Percentiles rank a stretch among this genome's conserved stretches.
Conservation (phyloP, 2,329 filamentous ascomycete genomes). For the Alternaria sp. region DNA sequence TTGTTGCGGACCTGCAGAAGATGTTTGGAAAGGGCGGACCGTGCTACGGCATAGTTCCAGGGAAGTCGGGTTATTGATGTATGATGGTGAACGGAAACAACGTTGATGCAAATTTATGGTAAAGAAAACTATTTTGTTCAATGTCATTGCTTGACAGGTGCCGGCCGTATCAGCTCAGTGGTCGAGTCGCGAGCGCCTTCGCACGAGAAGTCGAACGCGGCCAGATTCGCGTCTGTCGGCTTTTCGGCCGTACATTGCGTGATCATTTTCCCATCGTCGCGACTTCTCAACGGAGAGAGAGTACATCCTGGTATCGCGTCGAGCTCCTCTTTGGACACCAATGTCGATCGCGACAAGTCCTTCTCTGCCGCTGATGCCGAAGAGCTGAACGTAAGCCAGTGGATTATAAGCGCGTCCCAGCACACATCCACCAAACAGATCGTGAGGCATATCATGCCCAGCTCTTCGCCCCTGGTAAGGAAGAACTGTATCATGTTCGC, state of each 20-base stretch:
- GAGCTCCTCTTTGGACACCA: neutral
- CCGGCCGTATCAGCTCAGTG: neutral
- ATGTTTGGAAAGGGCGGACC: conserved; percentile 63
- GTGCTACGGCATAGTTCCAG: conserved; percentile 44
- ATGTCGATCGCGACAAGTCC: neutral
- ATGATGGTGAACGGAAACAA: too few relatives aligned
- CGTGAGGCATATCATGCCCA: conserved; percentile 48
- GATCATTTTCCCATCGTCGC: neutral
- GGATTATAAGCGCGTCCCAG: conserved; percentile 25
- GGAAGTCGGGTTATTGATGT: conserved; percentile 37
- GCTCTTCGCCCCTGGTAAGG: conserved; percentile 37
- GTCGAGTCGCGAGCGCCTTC: neutral
- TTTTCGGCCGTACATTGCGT: neutral
- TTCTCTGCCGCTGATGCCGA: conserved; percentile 14
- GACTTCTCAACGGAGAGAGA: neutral
- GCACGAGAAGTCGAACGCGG: neutral
- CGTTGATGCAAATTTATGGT: neutral
- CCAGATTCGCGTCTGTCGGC: neutral
- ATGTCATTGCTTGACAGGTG: neutral
- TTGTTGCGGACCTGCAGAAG: conserved; percentile 60
- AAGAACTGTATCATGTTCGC: conserved; percentile 47
- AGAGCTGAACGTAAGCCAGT: conserved; percentile 28
- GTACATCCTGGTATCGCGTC: neutral
- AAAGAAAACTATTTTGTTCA: too few relatives aligned
- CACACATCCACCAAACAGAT: conserved; percentile 47